Evolutionary conservation across 1,284 basidiomycete species (phyloP), one percentile per base, ranked within the genome.

Genomic region (Moniliella sp.): DNA sequence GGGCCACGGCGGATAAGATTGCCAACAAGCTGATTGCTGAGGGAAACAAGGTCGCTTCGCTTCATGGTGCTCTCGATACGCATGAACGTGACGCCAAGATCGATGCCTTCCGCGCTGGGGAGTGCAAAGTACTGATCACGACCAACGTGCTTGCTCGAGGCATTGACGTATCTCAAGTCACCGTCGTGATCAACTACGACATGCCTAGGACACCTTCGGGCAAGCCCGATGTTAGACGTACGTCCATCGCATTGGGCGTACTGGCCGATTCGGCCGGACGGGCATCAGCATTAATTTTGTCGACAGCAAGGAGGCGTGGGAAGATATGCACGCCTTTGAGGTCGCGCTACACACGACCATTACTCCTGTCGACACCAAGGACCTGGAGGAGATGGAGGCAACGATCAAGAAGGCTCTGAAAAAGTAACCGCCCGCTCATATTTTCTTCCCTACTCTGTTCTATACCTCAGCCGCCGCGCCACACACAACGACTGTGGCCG

Each of bases 81-180:
- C 46, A 67, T 1, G 82, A 88, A 53, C 81, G 91, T 50, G 91
- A 99, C 62, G 57, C 71, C 23, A 77, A 88, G 43, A 88, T 97
- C 53, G 86, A 94, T 57, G 74, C 58, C 16, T 99, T 97, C 74
- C 72, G 91, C 31, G 77, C 91, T 49, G 91, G 91, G 37, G 77
- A 76, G 58, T 82, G 83, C 61, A 97, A 97, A 64, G 88, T 93
- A 25, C 67, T 99, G 43, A 97, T 99, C 61, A 93, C 91, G 33
- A 99, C 91, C 34, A 97, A 99, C 63, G 91, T 99, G 49, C 78
- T 97, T 45, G 84, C 91, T 5, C 75, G 91, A 21, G 91, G 91
- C 29, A 97, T 99, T 66, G 91, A 99, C 57, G 93, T 99, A 51
- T 70, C 83, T 44, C 88, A 94, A 67, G 91, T 99, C 45, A 97